Evolutionary conservation across 495 filamentous ascomycete genomes (phyloP), one percentile per base, ranked within the genome.

Genomic region (Penicillium verhagenii): DNA sequence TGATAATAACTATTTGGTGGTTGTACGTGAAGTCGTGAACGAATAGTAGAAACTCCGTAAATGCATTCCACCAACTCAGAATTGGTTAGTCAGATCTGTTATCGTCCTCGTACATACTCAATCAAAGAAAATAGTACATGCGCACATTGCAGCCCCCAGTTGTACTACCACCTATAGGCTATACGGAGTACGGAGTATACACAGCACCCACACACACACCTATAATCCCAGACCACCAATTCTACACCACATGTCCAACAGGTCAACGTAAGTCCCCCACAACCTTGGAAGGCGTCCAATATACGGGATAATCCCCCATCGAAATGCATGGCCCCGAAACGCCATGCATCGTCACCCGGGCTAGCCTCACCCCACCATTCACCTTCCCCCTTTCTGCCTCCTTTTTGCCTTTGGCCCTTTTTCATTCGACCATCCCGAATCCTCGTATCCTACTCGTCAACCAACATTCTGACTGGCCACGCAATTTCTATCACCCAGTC

Each of bases 71-170:
- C n/a, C 42, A 44, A 23, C 16, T 16, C 18, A 9, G 18, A 6
- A 42, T 42, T 19, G 18, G 13, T 13, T 45, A 45, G 21, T 45
- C 42, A 45, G 11, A 45, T 45, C 23, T 45, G 23, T 45, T 25
- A 45, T 28, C 20, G 42, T 45, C 42, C 42, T 45, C 42, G 42
- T 45, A 45, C 42, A 45, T 25, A n/a, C n/a, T n/a, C n/a, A n/a
- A n/a, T n/a, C n/a, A n/a, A n/a, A n/a, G n/a, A n/a, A n/a, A n/a
- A n/a, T n/a, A n/a, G 37, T 39, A 39, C 35, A 7, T 16, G 14
- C 37, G 42, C 26, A 45, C 42, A 26, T 26, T 16, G 42, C 42
- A 44, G 19, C 3, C 10, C n/a, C 11, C 33, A 28, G 20, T 45
- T 24, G 42, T 23, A 26, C 42, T 23, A 45, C 23, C 23, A 4